phyloP scores from a whole-genome alignment of 768 basidiomycete genomes.

The Hortiboletus flavorubellus region DNA sequence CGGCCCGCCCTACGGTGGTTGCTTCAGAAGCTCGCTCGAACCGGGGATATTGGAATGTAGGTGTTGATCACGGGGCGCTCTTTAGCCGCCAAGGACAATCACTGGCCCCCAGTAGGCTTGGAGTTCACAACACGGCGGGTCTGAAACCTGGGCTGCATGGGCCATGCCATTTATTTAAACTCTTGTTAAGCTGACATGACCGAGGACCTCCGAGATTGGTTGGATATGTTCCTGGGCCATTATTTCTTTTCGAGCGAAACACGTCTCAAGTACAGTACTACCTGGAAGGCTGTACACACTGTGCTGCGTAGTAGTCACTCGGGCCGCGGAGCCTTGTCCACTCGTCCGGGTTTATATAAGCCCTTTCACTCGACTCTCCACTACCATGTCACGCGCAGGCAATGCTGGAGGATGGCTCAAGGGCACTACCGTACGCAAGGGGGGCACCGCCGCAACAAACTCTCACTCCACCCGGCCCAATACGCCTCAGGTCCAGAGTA shows the following conservation, averaged over 20 bases:
- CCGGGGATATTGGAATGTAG: conserved; percentile 10
- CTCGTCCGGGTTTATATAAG: conserved; percentile 13
- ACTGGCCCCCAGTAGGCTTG: not conserved
- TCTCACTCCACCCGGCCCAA: conserved; percentile 51
- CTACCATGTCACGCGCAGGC: conserved; percentile 32
- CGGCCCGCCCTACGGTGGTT: conserved; percentile 6
- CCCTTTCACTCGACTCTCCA: not conserved
- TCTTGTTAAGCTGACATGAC: not conserved
- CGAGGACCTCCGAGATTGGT: not conserved
- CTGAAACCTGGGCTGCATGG: not conserved
- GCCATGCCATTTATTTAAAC: not conserved
- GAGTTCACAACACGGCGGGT: not conserved
- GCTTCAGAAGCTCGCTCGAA: conserved; percentile 9
- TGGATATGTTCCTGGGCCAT: not conserved
- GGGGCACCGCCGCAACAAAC: conserved; percentile 43
- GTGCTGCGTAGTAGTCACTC: not conserved
- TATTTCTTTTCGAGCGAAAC: conserved; percentile 7
- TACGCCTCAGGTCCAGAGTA: conserved; percentile 67
- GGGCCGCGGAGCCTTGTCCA: no score
- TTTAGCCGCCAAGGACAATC: conserved; percentile 5
- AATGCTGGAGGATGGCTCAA: conserved; percentile 52
- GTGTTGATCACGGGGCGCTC: not conserved
- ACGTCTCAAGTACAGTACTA: conserved; percentile 1
- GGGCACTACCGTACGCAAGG: conserved; percentile 74
- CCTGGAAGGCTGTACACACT: not conserved